Percentiles rank a stretch among this genome's conserved stretches.
Conservation (phyloP, 2,329 filamentous ascomycete species). For the Salinomyces thailandicus region DNA sequence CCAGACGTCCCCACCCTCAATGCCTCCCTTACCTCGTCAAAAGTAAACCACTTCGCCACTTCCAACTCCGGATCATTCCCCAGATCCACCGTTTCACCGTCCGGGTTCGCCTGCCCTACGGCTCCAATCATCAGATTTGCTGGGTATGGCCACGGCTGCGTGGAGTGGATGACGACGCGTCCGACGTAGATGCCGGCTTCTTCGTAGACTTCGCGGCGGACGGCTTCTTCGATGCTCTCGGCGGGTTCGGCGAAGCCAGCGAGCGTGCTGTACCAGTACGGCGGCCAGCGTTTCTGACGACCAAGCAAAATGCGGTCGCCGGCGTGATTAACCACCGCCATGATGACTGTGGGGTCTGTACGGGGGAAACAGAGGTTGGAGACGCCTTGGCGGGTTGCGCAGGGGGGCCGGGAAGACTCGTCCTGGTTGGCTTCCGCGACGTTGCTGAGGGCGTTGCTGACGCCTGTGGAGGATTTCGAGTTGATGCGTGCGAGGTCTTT, state of each 20-base stretch:
- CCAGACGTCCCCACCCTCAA: constrained; percentile 56
- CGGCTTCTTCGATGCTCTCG: constrained; percentile 42
- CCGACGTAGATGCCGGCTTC: constrained; percentile 39
- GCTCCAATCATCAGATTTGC: constrained; percentile 51
- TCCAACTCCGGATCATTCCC: constrained; percentile 87
- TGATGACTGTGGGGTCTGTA: constrained; percentile 91
- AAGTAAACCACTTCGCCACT: constrained; percentile 74
- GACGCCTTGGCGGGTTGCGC: constrained; percentile 70
- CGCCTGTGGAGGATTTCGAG: constrained; percentile 12
- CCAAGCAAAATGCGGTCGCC: constrained; percentile 72
- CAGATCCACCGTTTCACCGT: constrained; percentile 68
- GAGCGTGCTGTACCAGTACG: constrained; percentile 80
- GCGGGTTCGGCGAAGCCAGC: constrained; percentile 43
- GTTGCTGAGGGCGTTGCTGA: constrained; percentile 4
- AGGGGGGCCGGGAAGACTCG: constrained; percentile 52
- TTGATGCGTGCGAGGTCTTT: constrained; percentile 46
- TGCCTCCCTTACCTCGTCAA: constrained; percentile 71
- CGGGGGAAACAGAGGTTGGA: constrained; percentile 88
- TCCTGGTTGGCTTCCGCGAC: constrained; percentile 14
- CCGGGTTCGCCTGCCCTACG: constrained; percentile 70
- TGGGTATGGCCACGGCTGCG: constrained; percentile 45
- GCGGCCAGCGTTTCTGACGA: constrained; percentile 72
- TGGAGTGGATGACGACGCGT: constrained; percentile 41
- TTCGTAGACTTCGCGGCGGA: constrained; percentile 42
- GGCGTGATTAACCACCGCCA: constrained; percentile 76